Percentiles rank a stretch among this genome's conserved stretches.
phyloP scores from a whole-genome alignment of 2,329 filamentous ascomycete genomes.

The Aspergillus hortae region DNA sequence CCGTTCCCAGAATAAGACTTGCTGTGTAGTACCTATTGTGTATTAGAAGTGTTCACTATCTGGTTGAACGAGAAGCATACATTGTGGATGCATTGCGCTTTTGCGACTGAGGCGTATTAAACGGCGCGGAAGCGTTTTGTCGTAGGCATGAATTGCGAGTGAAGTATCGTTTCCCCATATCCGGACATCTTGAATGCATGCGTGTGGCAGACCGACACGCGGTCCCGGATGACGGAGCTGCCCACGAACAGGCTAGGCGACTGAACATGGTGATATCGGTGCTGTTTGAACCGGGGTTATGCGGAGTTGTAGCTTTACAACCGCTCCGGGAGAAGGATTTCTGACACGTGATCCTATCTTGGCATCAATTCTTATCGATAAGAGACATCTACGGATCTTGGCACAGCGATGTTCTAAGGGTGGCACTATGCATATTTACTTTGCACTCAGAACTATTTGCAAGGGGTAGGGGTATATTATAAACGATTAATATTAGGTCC shows the following conservation, averaged over 20 bases:
- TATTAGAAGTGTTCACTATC: conserved; percentile 7
- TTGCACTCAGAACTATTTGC: too few species aligned
- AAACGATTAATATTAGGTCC: too few species aligned
- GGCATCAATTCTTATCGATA: conserved; percentile 15
- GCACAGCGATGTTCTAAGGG: too few species aligned
- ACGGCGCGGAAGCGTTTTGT: conserved; percentile 27
- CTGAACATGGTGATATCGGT: conserved; percentile 25
- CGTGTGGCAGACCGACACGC: conserved; percentile 13
- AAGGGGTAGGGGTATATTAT: too few species aligned
- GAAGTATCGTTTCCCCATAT: conserved; percentile 29
- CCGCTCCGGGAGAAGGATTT: conserved; percentile 7
- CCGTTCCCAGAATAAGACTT: conserved; percentile 60
- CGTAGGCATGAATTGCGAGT: conserved; percentile 28
- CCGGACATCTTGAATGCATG: conserved; percentile 15
- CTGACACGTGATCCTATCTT: conserved; percentile 17
- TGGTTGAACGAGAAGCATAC: conserved; percentile 31
- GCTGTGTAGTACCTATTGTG: conserved; percentile 57
- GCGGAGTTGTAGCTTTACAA: conserved; percentile 5
- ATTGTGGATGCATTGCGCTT: conserved; percentile 55
- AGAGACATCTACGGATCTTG: neutral
- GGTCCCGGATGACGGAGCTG: conserved; percentile 13
- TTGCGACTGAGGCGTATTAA: conserved; percentile 32
- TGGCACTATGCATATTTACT: neutral
- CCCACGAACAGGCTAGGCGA: conserved; percentile 23
- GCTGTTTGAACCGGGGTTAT: conserved; percentile 13